These are phyloP conservation scores for Neophaeococcomyces mojaviensis DNA, from an alignment of 2,329 filamentous ascomycete genomes.

Conservation along the genomic window DNA sequence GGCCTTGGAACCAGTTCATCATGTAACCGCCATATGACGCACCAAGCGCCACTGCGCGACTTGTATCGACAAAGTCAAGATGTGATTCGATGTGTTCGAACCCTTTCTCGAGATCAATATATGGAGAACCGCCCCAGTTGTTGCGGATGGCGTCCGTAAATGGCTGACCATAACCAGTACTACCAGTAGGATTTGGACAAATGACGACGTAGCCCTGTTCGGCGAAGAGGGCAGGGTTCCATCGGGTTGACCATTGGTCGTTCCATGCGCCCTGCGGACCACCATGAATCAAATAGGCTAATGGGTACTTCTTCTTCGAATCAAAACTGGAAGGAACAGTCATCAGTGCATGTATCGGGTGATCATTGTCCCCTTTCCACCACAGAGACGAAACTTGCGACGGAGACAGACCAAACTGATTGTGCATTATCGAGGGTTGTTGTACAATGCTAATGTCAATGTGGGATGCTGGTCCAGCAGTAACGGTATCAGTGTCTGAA, in stretches of 20 bases:
- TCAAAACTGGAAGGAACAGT: conserved; percentile 42
- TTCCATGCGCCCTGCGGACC: conserved; percentile 46
- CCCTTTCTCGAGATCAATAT: conserved; percentile 49
- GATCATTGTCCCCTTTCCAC: conserved; percentile 39
- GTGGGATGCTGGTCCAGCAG: conserved; percentile 33
- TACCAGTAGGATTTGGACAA: conserved; percentile 53
- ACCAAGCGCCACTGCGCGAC: conserved; percentile 46
- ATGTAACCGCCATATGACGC: conserved; percentile 54
- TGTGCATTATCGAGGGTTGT: conserved; percentile 1
- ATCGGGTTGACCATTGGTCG: conserved; percentile 49
- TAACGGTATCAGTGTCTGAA: conserved; percentile 23
- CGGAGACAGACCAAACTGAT: conserved; percentile 32
- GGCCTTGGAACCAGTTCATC: conserved; percentile 53
- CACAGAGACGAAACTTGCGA: conserved; percentile 39
- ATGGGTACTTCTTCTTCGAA: conserved; percentile 42
- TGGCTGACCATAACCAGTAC: conserved; percentile 49
- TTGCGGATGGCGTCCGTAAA: conserved; percentile 47
- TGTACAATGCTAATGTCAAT: conserved; percentile 24
- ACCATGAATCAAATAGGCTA: conserved; percentile 49
- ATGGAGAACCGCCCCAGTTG: conserved; percentile 48
- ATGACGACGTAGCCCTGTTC: conserved; percentile 56
- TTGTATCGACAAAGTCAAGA: conserved; percentile 46
- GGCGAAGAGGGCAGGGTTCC: conserved; percentile 51
- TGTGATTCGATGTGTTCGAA: conserved; percentile 46
- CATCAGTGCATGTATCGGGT: conserved; percentile 39